These are phyloP conservation scores for Cystofilobasidium bisporidii DNA, from an alignment of 768 basidiomycete genomes.

Conservation along the genomic window DNA sequence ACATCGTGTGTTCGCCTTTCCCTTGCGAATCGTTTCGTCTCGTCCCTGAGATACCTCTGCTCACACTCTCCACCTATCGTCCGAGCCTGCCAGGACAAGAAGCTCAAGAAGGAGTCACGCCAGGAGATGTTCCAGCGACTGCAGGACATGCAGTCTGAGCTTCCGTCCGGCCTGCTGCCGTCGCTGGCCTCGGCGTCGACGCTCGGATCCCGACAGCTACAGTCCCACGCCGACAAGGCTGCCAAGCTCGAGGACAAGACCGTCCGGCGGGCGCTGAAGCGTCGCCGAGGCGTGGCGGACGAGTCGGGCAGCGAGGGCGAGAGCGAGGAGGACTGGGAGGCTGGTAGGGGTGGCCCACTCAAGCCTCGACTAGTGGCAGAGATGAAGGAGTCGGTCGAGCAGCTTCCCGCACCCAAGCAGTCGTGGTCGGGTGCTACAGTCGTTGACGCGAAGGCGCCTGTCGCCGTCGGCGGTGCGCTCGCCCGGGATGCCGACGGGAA, in stretches of 20 bases:
- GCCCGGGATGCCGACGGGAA: conserved; percentile 20
- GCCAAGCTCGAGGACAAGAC: conserved; percentile 31
- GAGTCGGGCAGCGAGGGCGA: conserved; percentile 4
- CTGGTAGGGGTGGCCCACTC: conserved; percentile 18
- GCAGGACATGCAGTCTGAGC: conserved; percentile 67
- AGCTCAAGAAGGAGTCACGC: conserved; percentile 82
- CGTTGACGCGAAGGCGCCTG: conserved; percentile 14
- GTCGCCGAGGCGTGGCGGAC: conserved; percentile 2
- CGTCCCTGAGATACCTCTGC: neutral
- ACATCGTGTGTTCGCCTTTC: conserved; percentile 56
- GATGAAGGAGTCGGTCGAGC: conserved; percentile 10
- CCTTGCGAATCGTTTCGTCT: neutral
- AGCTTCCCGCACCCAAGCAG: conserved; percentile 24
- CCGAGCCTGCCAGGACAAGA: conserved; percentile 59
- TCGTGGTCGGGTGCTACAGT: conserved; percentile 12
- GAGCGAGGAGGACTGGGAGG: conserved; percentile 27
- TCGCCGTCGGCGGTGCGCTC: conserved; percentile 26
- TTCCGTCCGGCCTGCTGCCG: conserved; percentile 55
- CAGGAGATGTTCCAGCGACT: conserved; percentile 66
- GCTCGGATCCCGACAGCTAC: conserved; percentile 62
- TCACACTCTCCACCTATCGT: neutral
- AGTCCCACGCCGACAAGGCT: conserved; percentile 40
- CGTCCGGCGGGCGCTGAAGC: conserved; percentile 30
- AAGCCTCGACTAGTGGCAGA: conserved; percentile 21
- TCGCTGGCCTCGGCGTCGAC: conserved; percentile 75